These are phyloP conservation scores for Skeletonema costatum DNA, from an alignment of 108 stramenopile genomes.

Conservation along the genomic window DNA sequence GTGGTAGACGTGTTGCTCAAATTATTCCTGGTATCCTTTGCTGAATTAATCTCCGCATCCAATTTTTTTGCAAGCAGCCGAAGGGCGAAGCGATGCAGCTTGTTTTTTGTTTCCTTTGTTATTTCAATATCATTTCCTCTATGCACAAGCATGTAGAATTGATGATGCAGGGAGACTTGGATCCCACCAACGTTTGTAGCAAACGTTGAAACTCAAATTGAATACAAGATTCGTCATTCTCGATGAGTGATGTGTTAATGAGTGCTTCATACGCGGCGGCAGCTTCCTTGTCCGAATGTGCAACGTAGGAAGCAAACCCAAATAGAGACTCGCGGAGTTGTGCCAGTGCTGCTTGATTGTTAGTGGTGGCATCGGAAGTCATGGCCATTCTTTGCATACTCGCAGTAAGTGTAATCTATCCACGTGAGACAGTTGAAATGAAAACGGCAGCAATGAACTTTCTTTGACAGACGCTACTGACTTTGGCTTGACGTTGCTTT, in stretches of 20 bases:
- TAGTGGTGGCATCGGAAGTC: neutral
- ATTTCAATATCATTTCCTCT: conserved; percentile 12
- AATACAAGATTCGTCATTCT: neutral
- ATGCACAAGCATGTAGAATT: conserved; percentile 1
- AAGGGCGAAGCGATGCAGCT: conserved; percentile 6
- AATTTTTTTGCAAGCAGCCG: conserved; percentile 1
- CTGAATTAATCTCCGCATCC: neutral
- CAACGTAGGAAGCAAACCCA: conserved; percentile 23
- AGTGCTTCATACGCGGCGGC: conserved; percentile 21
- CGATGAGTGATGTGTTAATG: conserved; percentile 4
- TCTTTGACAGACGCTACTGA: neutral
- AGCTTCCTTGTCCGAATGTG: conserved; percentile 24
- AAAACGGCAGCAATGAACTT: conserved; percentile 19
- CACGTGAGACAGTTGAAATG: conserved; percentile 27
- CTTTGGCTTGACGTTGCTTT: neutral
- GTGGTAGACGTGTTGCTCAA: neutral
- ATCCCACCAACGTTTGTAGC: conserved; percentile 9
- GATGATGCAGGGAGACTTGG: conserved; percentile 8
- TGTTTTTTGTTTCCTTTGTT: conserved; percentile 33
- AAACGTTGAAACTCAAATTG: conserved; percentile 26
- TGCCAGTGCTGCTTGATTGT: neutral
- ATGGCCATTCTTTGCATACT: conserved; percentile 22
- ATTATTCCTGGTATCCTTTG: neutral
- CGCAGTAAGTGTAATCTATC: conserved; percentile 28
- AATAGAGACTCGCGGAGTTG: conserved; percentile 23